phyloP scores from a whole-genome alignment of 495 filamentous ascomycete species.

The Evansstolkia leycettana region DNA sequence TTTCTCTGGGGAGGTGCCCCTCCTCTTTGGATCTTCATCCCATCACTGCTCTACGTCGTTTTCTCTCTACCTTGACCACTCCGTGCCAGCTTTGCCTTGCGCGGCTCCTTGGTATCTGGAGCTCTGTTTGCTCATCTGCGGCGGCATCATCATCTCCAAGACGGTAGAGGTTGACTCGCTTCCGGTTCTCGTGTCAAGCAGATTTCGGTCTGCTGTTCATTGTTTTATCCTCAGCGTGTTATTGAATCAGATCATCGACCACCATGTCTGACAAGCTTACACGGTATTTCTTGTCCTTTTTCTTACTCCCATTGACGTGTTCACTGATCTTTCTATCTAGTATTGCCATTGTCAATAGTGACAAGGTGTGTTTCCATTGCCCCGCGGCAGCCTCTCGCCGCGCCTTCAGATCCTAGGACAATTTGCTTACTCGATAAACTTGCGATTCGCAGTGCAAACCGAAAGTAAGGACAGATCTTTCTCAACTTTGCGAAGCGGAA shows the following conservation, averaged over 20 bases:
- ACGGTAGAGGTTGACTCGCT: slow-evolving; percentile 2
- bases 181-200: neutral
- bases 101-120: slow-evolving; percentile 9
- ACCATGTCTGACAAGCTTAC: slow-evolving; percentile 81
- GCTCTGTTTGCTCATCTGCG: slow-evolving; percentile 7
- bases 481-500: neutral
- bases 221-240: neutral
- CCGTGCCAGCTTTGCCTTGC: neutral
- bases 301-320: neutral
- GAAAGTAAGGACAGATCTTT: slow-evolving; percentile 48
- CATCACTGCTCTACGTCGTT: too few species aligned
- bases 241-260: slow-evolving; percentile 12
- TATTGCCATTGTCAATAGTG: slow-evolving; percentile 93
- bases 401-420: slow-evolving; percentile 9
- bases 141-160: slow-evolving; percentile 5
- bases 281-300: slow-evolving; percentile 38
- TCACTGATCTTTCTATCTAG: slow-evolving; percentile 31
- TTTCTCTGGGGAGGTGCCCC: slow-evolving; percentile 18
- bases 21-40: slow-evolving; percentile 9
- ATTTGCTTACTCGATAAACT: slow-evolving; percentile 21
- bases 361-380: slow-evolving; percentile 61
- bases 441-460: slow-evolving; percentile 67
- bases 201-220: neutral
- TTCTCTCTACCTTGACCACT: neutral
- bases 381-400: slow-evolving; percentile 16